These are phyloP conservation scores for Cicer arietinum DNA, from an alignment of 306 rosid genomes.

Conservation along the genomic window DNA sequence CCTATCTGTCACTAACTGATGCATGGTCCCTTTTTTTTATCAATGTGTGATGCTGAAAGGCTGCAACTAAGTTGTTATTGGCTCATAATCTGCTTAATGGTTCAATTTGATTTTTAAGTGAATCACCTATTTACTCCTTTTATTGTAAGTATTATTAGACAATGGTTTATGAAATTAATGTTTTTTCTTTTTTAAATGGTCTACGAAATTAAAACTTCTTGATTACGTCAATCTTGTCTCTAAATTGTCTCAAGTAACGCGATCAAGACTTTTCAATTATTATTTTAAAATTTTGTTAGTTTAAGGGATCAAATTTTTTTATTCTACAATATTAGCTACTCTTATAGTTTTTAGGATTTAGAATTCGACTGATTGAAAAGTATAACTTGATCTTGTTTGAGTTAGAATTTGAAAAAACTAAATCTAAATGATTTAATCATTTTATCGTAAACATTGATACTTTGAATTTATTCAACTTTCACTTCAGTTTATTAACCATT, in stretches of 20 bases:
- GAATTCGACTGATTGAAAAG: too few relatives aligned
- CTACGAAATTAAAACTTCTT: not conserved
- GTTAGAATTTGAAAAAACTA: too few relatives aligned
- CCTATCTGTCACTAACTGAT: constrained; percentile 47
- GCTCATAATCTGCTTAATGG: constrained; percentile 37
- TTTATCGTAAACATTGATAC: too few relatives aligned
- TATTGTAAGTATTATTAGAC: not conserved
- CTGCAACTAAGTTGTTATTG: constrained; percentile 32
- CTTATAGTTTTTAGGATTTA: too few relatives aligned
- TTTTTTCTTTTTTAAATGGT: not conserved
- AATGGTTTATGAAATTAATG: not conserved
- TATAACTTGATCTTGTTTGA: too few relatives aligned
- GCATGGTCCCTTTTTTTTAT: constrained; percentile 42
- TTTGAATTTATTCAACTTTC: too few relatives aligned
- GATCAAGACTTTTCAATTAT: not conserved
- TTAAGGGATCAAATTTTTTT: not conserved
- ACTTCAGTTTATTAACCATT: too few relatives aligned
- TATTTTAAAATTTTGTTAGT: not conserved
- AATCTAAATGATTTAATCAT: too few relatives aligned
- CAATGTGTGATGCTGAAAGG: constrained; percentile 37
- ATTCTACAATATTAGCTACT: not conserved
- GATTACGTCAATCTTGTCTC: not conserved
- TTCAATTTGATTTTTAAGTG: constrained; percentile 18
- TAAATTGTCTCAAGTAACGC: not conserved
- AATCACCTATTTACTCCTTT: not conserved